Conservation (phyloP, 2,329 filamentous ascomycete genomes). For the Cordyceps cateniannulata region DNA sequence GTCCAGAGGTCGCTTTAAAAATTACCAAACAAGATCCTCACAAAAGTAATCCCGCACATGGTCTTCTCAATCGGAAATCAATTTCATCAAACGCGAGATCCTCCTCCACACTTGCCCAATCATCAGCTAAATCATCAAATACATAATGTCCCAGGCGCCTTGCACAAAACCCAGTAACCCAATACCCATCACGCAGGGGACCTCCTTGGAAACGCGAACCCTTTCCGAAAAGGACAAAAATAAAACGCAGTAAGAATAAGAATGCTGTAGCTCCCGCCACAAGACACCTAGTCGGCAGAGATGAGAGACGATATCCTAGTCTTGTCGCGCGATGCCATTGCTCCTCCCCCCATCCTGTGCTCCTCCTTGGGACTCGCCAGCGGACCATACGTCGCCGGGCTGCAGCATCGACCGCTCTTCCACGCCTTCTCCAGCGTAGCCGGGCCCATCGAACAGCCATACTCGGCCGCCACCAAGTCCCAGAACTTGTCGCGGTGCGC, state of each 20-base stretch:
- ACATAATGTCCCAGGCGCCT: constrained; percentile 1
- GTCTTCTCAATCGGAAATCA: no score
- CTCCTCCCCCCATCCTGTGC: constrained; percentile 30
- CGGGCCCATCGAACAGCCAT: constrained; percentile 57
- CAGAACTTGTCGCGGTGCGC: constrained; percentile 67
- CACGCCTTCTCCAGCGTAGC: constrained; percentile 65
- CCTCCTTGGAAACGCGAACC: not conserved
- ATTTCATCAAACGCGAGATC: no score
- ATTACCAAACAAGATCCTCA: no score
- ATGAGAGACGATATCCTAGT: constrained; percentile 55
- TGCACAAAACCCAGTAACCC: not conserved
- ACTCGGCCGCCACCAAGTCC: constrained; percentile 64
- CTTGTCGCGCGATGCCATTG: constrained; percentile 39
- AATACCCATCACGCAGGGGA: not conserved
- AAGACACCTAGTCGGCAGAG: constrained; percentile 1
- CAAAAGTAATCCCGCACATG: no score
- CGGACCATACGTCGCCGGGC: constrained; percentile 33
- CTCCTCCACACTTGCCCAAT: not conserved
- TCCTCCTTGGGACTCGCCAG: constrained; percentile 43
- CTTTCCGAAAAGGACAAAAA: not conserved
- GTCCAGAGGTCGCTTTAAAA: no score
- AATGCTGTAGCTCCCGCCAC: no score
- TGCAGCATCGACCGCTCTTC: constrained; percentile 42
- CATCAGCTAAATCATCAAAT: not conserved
- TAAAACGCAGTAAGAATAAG: not conserved